Evolutionary conservation across 768 basidiomycete genomes (phyloP), one percentile per base, ranked within the genome.

Genomic region (Amanita exitialis): DNA sequence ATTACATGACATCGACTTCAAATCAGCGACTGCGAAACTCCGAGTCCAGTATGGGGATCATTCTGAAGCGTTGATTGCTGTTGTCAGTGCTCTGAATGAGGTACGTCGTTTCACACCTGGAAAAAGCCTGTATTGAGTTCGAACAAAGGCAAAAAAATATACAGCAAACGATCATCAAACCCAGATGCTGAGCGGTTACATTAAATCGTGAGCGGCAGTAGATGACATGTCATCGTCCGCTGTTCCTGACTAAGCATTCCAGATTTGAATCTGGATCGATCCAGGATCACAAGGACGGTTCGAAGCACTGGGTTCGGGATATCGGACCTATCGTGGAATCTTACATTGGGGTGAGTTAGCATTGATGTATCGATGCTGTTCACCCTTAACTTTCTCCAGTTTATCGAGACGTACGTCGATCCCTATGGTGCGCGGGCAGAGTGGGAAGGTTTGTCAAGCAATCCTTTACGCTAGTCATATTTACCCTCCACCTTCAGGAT

Each of bases 381-480:
- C 25, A 47, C 16, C 23, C 25, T n/a, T 37, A 18, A 25, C 46
- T 44, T 10, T 47, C 35, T 35, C 20, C 47, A 76, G 66, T 90
- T 89, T 63, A 75, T 90, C 36, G 87, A 90, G 72, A 90, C 84
- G 1, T 89, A 89, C 54, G 83, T 91, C 15, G 91, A 93, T 61
- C 91, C 91, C 6, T 91, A 88, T 53, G 91, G 90, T 32, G 84
- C 78, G n/a, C 80, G 91, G 46, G 91, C 91, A 0, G 91, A 93
- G 64, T 93, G 90, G 90, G 90, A 93, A 78, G 90, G 88, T 80
- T 50, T 32, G 58, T 49, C 38, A 37, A 28, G 50, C 20, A 44
- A 34, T 44, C 1, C 13, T 16, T 3, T 18, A 2, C 12, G 20
- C 32, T 51, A 37, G 44, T 57, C 21, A 50, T 45, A 48, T n/a